These are phyloP conservation scores for Rubia yunnanensis DNA, from an alignment of 257 asterid genomes.

Conservation along the genomic window DNA sequence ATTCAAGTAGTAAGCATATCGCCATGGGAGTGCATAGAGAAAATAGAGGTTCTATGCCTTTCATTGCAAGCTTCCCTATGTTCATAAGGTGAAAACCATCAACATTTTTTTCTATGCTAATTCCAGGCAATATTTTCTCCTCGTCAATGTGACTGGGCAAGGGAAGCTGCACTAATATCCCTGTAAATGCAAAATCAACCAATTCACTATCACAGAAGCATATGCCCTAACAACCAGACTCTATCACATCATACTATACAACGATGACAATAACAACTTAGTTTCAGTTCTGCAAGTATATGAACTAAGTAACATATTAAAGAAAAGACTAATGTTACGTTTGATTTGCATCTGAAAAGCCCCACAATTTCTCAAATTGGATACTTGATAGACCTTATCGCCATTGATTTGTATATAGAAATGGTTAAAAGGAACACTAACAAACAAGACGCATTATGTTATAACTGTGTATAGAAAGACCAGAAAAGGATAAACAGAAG, in stretches of 20 bases:
- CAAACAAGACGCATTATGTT: no score
- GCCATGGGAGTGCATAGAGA: constrained; percentile 98
- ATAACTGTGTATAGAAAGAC: no score
- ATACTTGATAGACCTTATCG: no score
- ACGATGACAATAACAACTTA: neutral
- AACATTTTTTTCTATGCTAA: constrained; percentile 80
- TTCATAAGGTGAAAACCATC: constrained; percentile 95
- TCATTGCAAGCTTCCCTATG: constrained; percentile 99
- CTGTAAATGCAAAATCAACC: constrained; percentile 22
- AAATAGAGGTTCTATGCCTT: constrained; percentile 88
- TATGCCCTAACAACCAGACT: neutral
- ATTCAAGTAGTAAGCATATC: constrained; percentile 9
- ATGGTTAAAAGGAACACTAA: no score
- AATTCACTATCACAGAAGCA: constrained; percentile 4
- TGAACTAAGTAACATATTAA: no score
- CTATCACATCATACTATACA: neutral
- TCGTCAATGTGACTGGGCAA: constrained; percentile 86
- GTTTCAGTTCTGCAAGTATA: no score
- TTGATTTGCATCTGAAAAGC: no score
- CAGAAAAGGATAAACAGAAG: no score
- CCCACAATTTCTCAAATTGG: no score
- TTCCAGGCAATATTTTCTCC: constrained; percentile 66
- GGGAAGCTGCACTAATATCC: constrained; percentile 91
- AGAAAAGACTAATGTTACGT: no score
- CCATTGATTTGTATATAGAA: no score